Evolutionary conservation across 208 protist species (phyloP), one percentile per base, ranked within the genome.

Genomic region (Trypanosoma brucei): DNA sequence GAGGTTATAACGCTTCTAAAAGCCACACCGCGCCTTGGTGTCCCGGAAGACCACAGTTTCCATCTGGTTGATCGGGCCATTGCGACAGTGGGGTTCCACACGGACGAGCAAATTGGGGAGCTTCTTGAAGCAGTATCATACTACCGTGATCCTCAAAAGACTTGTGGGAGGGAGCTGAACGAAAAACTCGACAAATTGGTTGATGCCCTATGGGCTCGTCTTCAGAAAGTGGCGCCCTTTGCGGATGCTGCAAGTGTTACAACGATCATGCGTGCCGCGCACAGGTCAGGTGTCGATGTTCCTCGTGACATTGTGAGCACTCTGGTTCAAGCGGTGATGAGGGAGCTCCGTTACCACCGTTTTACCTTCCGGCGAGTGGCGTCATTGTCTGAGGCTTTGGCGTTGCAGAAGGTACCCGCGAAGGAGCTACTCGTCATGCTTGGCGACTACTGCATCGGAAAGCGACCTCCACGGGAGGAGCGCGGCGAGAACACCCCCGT

Each of bases 1-100:
- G 83, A 93, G 59, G 83, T 62, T 22, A 76, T 90, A 42, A 78
- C 79, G 37, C 72, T 93, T 57, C 63, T 90, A 35, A 50, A 37
- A 14, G 72, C 66, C 48, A 75, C 72, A 8, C 54, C 83, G 4
- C 53, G 58, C 44, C 44, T 93, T 35, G 36, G 52, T 55, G 55
- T 81, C 6, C 59, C 76, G 42, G 67, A 75, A 63, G 68, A 86
- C 58, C 70, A 72, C 6, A 65, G 84, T 46, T 53, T 73, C 38
- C 11, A 60, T 36, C 82, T 93, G 7, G 51, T 91, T 53, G 30
- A 66, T 3, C 81, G 84, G 13, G 75, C 75, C 30, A 81, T 78
- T 60, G 74, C 48, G 33, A 88, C 82, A 45, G 75, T 64, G 3
- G 56, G 73, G 34, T 93, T 91, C 58, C 81, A 90, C 67, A 85